Conservation (phyloP, 148 eudicot species). For the Chenopodium berlandieri region DNA sequence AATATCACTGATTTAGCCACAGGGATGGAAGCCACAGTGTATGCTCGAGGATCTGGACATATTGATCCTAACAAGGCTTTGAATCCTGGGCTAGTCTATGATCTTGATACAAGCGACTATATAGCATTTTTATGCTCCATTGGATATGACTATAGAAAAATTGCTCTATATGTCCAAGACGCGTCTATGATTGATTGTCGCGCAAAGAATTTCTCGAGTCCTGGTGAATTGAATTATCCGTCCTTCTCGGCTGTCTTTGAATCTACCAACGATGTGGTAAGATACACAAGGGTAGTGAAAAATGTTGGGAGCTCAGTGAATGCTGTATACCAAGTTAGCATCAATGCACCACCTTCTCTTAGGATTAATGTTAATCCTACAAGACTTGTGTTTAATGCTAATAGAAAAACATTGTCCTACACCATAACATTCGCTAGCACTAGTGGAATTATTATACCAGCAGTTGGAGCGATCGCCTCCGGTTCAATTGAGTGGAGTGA, state of each 20-base stretch:
- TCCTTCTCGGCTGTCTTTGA: constrained; percentile 68
- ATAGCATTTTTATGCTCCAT: constrained; percentile 59
- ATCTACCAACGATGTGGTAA: constrained; percentile 31
- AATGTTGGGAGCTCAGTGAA: constrained; percentile 50
- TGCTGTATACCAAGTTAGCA: constrained; percentile 48
- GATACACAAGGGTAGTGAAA: constrained; percentile 63
- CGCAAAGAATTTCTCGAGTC: constrained; percentile 33
- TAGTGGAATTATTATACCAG: no score
- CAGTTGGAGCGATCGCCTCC: constrained; percentile 28
- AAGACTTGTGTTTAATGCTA: constrained; percentile 54
- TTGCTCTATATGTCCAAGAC: constrained; percentile 49
- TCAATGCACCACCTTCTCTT: no score
- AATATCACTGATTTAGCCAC: constrained; percentile 73
- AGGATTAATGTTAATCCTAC: constrained; percentile 52
- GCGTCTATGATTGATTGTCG: constrained; percentile 48
- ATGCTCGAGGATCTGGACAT: constrained; percentile 80
- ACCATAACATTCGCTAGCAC: no score
- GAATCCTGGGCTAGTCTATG: constrained; percentile 76
- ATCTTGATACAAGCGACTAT: constrained; percentile 42
- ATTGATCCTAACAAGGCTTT: constrained; percentile 76
- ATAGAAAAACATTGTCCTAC: neutral
- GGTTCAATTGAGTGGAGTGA: constrained; percentile 40
- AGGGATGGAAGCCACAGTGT: constrained; percentile 59
- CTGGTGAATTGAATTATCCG: constrained; percentile 79
- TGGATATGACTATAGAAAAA: constrained; percentile 57